Conservation (phyloP, 75 land plant species). For the Adiantum capillusveneris region DNA sequence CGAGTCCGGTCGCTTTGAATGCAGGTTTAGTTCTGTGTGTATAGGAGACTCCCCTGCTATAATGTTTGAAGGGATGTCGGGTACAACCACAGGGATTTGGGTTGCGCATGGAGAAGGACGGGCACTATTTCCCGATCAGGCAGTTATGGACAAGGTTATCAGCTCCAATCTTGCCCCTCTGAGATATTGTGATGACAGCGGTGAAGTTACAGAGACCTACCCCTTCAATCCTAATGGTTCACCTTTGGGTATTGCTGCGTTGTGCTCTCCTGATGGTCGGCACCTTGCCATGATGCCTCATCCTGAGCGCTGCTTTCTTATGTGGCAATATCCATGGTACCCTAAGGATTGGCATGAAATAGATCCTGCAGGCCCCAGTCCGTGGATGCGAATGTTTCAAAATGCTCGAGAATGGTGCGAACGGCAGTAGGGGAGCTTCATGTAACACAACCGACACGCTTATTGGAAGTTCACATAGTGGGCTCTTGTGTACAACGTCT, state of each 20-base stretch:
- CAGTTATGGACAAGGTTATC: slow-evolving; percentile 37
- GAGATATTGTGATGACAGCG: slow-evolving; percentile 83
- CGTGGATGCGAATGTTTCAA: slow-evolving; percentile 86
- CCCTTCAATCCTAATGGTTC: slow-evolving; percentile 96
- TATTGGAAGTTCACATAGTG: too few species aligned
- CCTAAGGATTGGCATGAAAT: slow-evolving; percentile 70
- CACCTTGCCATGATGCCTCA: slow-evolving; percentile 99
- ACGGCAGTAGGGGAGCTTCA: slow-evolving; percentile 17
- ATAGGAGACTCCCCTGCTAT: slow-evolving; percentile 81
- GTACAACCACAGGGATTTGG: slow-evolving; percentile 87
- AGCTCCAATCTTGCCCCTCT: slow-evolving; percentile 62
- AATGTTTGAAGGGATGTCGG: slow-evolving; percentile 94
- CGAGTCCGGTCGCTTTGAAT: slow-evolving; percentile 93
- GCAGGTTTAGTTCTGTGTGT: slow-evolving; percentile 76
- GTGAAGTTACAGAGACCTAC: slow-evolving; percentile 66
- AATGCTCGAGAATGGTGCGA: slow-evolving; percentile 93
- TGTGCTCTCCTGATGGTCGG: slow-evolving; percentile 96
- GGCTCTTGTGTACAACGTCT: too few species aligned
- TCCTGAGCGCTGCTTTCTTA: slow-evolving; percentile 92
- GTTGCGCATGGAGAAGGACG: slow-evolving; percentile 94
- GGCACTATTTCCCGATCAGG: slow-evolving; percentile 72
- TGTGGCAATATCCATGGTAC: slow-evolving; percentile 99
- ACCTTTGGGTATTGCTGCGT: slow-evolving; percentile 82
- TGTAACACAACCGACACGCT: too few species aligned
- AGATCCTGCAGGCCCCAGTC: slow-evolving; percentile 83